Base-by-base conservation (phyloP, 495 filamentous ascomycete genomes). In the Xylaria nigripes region DNA sequence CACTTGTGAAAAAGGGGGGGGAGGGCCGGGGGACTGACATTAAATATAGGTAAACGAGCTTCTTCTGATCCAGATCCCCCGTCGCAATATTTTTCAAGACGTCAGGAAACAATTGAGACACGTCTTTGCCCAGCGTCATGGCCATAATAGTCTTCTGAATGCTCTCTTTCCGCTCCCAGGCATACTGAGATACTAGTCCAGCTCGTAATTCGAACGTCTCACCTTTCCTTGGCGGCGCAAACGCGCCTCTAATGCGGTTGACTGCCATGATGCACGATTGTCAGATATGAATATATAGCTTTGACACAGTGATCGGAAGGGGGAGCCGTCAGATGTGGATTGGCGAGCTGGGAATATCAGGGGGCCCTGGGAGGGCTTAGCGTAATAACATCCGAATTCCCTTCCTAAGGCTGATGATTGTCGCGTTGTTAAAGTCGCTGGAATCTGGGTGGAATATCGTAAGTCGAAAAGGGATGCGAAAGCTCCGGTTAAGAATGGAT, bases 81-180 rank as follows among this genome's bases (percentile, higher is more conserved):
- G 93, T 97, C 42, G 94, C 91, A 71, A 99, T 97, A 61, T 99
- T 99, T 76, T 99, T 99, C 55, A 99, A 81, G 12, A 99, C 92
- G 64, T 99, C 93, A 16, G 93, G 93, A 70, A 99, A 99, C 32
- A 99, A 76, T 25, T 90, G 87, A 46, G 93, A 99, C 32, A 99
- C 93, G 71, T 99, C 93, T 69, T 99, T 99, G 59, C 93, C 93
- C 51, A 99, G 73, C 0, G 93, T 99, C 93, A 99, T 99, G 62
- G 93, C 86, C 88, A 96, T 96, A 70, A 99, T 99, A 34, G 93
- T 99, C 75, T 95, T 97, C 70, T 97, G 90, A 61, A 99, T 99
- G 18, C 94, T 86, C 72, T 99, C 93, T 69, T 99, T 99, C 59
- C 92, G 82, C 79, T 99, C 93, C 70, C 94, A 96, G 53, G 94